Conservation (phyloP, 1,139 yeast genomes). For the Lodderomyces elongisporus region DNA sequence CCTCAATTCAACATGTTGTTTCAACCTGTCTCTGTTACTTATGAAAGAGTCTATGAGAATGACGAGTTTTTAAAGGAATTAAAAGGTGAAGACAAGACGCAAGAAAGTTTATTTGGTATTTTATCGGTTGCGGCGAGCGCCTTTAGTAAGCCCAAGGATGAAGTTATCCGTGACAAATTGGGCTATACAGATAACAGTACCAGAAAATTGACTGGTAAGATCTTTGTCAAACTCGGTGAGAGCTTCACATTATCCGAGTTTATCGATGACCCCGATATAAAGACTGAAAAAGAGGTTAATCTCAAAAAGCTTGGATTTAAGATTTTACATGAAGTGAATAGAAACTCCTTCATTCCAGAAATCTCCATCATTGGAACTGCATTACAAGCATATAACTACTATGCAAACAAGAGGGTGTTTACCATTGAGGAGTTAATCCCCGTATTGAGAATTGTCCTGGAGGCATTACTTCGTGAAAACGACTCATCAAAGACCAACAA, state of each 20-base stretch:
- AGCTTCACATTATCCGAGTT: constrained; percentile 28
- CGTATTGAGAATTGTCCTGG: constrained; percentile 21
- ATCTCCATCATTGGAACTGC: constrained; percentile 37
- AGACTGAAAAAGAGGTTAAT: constrained; percentile 18
- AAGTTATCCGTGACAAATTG: constrained; percentile 14
- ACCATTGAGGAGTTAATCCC: constrained; percentile 27
- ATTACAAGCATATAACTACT: constrained; percentile 31
- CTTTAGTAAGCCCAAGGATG: constrained; percentile 13
- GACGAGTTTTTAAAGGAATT: constrained; percentile 59
- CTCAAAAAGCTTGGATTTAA: constrained; percentile 41
- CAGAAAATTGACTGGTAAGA: constrained; percentile 31
- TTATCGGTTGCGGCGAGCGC: constrained; percentile 33
- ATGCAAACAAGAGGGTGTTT: constrained; percentile 18
- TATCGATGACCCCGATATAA: constrained; percentile 12
- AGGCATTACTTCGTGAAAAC: constrained; percentile 21
- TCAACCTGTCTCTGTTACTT: constrained; percentile 58
- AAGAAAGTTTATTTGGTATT: constrained; percentile 37
- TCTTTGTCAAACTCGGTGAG: constrained; percentile 36
- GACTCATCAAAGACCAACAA: constrained; percentile 18
- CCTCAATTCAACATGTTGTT: constrained; percentile 39
- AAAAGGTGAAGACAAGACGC: constrained; percentile 55
- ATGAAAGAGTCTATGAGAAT: constrained; percentile 64
- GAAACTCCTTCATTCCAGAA: constrained; percentile 33
- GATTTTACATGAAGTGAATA: constrained; percentile 37
- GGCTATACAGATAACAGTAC: constrained; percentile 25